These are phyloP conservation scores for Rhodosorus marinus DNA, from an alignment of 23 red algal species.

Conservation along the genomic window DNA sequence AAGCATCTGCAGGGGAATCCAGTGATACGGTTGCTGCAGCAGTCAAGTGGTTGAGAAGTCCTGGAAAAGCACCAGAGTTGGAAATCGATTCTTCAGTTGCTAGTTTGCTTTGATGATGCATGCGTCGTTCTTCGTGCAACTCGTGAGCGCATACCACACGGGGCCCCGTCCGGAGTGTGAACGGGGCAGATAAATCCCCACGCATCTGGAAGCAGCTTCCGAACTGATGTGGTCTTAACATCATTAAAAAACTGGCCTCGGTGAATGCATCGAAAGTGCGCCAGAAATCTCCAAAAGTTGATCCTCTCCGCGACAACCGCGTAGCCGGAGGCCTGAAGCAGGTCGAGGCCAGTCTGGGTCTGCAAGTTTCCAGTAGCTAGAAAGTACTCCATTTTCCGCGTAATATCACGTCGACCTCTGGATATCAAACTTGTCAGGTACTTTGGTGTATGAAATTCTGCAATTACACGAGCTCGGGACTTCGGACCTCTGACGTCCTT, in stretches of 20 bases:
- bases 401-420: neutral
- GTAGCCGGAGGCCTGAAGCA: constrained; percentile 51
- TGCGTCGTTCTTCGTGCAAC: too few species aligned
- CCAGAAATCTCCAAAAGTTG: constrained; percentile 72
- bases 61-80: too few species aligned
- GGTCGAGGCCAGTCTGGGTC: constrained; percentile 33
- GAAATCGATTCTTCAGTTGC: too few species aligned
- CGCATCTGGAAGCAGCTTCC: constrained; percentile 82
- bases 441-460: neutral
- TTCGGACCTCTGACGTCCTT: constrained; percentile 7
- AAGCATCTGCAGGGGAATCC: constrained; percentile 5
- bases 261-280: constrained; percentile 83
- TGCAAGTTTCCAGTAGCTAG: constrained; percentile 64
- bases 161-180: constrained; percentile 92
- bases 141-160: constrained; percentile 87
- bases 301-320: constrained; percentile 80
- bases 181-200: constrained; percentile 99
- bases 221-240: constrained; percentile 31
- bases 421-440: constrained; percentile 16
- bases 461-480: neutral
- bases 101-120: too few species aligned
- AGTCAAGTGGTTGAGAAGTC: constrained; percentile 55
- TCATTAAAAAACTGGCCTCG: constrained; percentile 68
- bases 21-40: constrained; percentile 10
- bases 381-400: constrained; percentile 29